These are phyloP conservation scores for Xerocomellus amylosporus DNA, from an alignment of 768 basidiomycete genomes.

Conservation along the genomic window DNA sequence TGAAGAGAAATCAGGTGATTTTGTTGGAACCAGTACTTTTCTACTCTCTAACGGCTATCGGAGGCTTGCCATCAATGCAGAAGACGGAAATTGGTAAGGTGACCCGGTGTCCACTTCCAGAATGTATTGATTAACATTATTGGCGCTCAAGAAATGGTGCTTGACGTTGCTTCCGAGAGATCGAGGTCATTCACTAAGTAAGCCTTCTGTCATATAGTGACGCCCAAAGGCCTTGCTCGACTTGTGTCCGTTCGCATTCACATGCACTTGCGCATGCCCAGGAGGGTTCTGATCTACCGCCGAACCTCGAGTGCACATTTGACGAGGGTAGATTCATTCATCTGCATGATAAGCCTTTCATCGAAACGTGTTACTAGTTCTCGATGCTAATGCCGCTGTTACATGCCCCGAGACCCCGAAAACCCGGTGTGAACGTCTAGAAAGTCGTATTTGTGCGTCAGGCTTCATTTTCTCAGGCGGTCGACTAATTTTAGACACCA, in stretches of 20 bases:
- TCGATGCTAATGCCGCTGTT: constrained; percentile 32
- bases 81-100: constrained; percentile 64
- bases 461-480: neutral
- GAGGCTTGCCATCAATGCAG: constrained; percentile 60
- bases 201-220: constrained; percentile 44
- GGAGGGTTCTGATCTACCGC: constrained; percentile 51
- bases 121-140: constrained; percentile 17
- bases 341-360: neutral
- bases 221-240: constrained; percentile 73
- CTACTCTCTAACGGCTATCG: neutral
- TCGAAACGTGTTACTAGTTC: constrained; percentile 29
- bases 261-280: constrained; percentile 63
- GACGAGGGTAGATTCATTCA: constrained; percentile 53
- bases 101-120: neutral
- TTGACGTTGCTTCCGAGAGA: constrained; percentile 9
- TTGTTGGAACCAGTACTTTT: neutral
- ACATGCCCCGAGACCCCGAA: constrained; percentile 50
- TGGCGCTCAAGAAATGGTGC: constrained; percentile 56
- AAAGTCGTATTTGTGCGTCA: constrained; percentile 63
- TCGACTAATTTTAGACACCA: constrained; percentile 26
- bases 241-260: constrained; percentile 71
- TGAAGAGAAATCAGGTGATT: constrained; percentile 28
- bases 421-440: constrained; percentile 60
- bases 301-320: constrained; percentile 69
- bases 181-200: constrained; percentile 3